Conservation (phyloP, 2,329 filamentous ascomycete species). For the Intubia oerlemansii region DNA sequence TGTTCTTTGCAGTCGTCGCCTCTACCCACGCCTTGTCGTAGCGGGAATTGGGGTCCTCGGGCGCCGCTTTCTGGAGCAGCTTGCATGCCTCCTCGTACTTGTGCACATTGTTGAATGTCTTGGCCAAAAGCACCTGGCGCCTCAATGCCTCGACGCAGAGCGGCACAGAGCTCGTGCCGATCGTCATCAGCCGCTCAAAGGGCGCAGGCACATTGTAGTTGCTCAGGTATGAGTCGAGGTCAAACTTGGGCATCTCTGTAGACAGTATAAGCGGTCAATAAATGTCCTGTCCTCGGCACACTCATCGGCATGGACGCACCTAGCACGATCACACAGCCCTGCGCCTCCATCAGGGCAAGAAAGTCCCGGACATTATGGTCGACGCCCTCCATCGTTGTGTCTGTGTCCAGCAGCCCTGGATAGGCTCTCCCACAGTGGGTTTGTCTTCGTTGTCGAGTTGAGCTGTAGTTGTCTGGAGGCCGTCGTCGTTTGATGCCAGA, state of each 20-base stretch:
- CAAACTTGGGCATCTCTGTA: constrained; percentile 63
- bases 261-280: not conserved
- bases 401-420: too few relatives aligned
- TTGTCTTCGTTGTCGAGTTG: too few relatives aligned
- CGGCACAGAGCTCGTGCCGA: constrained; percentile 56
- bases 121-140: constrained; percentile 54
- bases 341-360: constrained; percentile 24
- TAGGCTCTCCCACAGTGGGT: too few relatives aligned
- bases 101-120: constrained; percentile 49
- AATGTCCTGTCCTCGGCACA: not conserved
- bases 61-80: constrained; percentile 38
- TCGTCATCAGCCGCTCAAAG: constrained; percentile 59
- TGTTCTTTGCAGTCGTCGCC: constrained; percentile 41
- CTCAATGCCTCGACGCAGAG: constrained; percentile 66
- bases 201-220: constrained; percentile 54
- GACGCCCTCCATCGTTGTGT: too few relatives aligned
- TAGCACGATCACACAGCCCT: constrained; percentile 24
- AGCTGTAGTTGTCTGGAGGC: too few relatives aligned
- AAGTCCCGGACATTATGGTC: too few relatives aligned
- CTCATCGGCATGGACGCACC: constrained; percentile 16
- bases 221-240: constrained; percentile 73
- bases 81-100: constrained; percentile 51
- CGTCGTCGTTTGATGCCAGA: too few relatives aligned
- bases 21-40: constrained; percentile 60
- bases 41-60: constrained; percentile 43